Conservation (phyloP, 2,329 filamentous ascomycete genomes). For the Pseudogymnoascus sp. region DNA sequence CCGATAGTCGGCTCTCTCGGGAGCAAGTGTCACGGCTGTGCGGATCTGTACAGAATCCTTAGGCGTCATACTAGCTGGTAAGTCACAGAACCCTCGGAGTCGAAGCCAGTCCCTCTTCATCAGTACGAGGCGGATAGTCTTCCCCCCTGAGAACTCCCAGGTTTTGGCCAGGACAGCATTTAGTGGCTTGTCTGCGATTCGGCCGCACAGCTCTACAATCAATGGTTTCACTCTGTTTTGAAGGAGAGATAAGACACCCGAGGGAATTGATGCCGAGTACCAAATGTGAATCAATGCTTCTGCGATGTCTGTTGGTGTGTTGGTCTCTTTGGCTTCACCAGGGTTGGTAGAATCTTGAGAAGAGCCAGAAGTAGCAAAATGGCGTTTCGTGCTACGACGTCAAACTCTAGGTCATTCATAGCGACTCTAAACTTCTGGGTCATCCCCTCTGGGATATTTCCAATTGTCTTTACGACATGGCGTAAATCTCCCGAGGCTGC, state of each 20-base stretch:
- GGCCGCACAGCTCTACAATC: slow-evolving; percentile 11
- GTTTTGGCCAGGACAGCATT: slow-evolving; percentile 12
- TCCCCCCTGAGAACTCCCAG: slow-evolving; percentile 11
- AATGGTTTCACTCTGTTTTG: slow-evolving; percentile 10
- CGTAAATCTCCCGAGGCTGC: slow-evolving; percentile 17
- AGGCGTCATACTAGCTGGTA: slow-evolving; percentile 10
- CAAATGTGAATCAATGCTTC: slow-evolving; percentile 13
- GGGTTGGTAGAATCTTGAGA: not conserved
- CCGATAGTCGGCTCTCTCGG: slow-evolving; percentile 12
- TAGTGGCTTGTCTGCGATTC: slow-evolving; percentile 8
- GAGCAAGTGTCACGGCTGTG: slow-evolving; percentile 11
- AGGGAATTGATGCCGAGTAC: slow-evolving; percentile 14
- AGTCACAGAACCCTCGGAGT: slow-evolving; percentile 10
- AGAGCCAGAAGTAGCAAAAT: slow-evolving; percentile 16
- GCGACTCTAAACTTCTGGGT: slow-evolving; percentile 10
- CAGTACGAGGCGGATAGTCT: slow-evolving; percentile 12
- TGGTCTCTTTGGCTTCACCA: not conserved
- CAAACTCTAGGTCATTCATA: slow-evolving; percentile 18
- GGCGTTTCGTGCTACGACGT: slow-evolving; percentile 16
- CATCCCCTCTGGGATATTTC: slow-evolving; percentile 8
- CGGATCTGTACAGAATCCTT: slow-evolving; percentile 10
- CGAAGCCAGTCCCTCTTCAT: slow-evolving; percentile 11
- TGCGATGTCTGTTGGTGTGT: not conserved
- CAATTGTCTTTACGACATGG: slow-evolving; percentile 16
- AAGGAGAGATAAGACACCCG: not conserved